Percentiles rank a stretch among this genome's conserved stretches.
Evolutionary conservation across 2,329 filamentous ascomycete species (phyloP).

Genomic region (Chalaropsis ovoidea): DNA sequence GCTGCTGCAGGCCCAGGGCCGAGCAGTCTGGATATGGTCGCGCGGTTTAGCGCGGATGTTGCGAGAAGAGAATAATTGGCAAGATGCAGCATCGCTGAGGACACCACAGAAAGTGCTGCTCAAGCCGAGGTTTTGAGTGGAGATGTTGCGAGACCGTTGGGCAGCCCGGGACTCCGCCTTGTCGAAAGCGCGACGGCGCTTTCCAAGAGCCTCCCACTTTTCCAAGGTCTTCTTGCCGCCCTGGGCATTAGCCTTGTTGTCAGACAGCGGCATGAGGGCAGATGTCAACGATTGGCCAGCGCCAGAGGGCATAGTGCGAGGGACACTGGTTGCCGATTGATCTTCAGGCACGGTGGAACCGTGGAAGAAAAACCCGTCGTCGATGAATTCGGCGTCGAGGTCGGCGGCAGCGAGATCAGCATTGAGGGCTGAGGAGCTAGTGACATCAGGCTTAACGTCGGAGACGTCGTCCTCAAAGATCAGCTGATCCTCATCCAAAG

Average conservation of each 20-base stretch:
- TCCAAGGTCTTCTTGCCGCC: constrained; percentile 45
- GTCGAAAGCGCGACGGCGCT: constrained; percentile 58
- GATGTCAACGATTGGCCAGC: constrained; percentile 26
- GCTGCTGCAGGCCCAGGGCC: constrained; percentile 21
- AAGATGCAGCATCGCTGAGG: constrained; percentile 13
- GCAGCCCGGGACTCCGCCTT: constrained; percentile 5
- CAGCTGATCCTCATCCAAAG: constrained; percentile 25
- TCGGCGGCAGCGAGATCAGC: constrained; percentile 36
- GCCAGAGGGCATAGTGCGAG: constrained; percentile 30
- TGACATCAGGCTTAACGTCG: constrained; percentile 27
- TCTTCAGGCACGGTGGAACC: constrained; percentile 34
- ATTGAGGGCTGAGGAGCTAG: constrained; percentile 17
- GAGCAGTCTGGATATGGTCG: constrained; percentile 18
- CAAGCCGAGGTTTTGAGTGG: constrained; percentile 7
- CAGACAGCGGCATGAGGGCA: neutral
- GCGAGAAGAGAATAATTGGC: constrained; percentile 15
- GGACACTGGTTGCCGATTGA: constrained; percentile 1
- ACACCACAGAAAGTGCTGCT: constrained; percentile 13
- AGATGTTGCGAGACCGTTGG: neutral
- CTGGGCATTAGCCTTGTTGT: neutral
- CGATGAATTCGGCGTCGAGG: constrained; percentile 55
- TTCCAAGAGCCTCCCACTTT: constrained; percentile 83
- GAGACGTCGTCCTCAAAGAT: constrained; percentile 30
- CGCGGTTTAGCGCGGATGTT: constrained; percentile 15
- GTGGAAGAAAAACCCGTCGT: constrained; percentile 64